Conservation (phyloP, 352 stramenopile species). For the Pythium diclinum region DNA sequence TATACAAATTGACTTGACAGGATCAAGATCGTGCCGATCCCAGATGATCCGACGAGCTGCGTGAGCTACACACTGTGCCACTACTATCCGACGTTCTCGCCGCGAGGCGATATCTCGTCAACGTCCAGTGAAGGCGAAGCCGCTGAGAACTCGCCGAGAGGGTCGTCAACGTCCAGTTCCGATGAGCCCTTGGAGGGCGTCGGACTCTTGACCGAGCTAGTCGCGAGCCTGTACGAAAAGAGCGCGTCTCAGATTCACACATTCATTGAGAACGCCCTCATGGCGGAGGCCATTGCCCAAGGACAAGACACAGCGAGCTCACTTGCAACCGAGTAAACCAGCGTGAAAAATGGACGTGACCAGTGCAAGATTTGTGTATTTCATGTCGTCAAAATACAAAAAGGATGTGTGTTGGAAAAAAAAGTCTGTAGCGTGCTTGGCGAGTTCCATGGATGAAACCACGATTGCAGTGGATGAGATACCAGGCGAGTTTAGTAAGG, state of each 20-base stretch:
- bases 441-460: no score
- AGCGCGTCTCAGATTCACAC: slow-evolving; percentile 27
- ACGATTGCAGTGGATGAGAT: no score
- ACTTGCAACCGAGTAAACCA: no score
- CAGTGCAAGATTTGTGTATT: no score
- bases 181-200: slow-evolving; percentile 19
- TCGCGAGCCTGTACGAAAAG: slow-evolving; percentile 29
- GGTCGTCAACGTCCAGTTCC: neutral
- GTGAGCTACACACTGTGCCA: slow-evolving; percentile 19
- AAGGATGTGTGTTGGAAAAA: no score
- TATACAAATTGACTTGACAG: slow-evolving; percentile 1
- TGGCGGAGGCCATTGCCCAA: slow-evolving; percentile 22
- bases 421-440: no score
- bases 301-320: neutral
- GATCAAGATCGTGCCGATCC: slow-evolving; percentile 19
- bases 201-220: slow-evolving; percentile 34
- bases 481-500: no score
- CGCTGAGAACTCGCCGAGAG: neutral
- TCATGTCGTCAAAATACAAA: no score
- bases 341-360: no score
- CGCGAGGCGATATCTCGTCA: slow-evolving; percentile 5
- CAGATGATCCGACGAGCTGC: slow-evolving; percentile 19
- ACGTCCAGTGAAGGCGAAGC: slow-evolving; percentile 17
- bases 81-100: slow-evolving; percentile 23
- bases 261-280: slow-evolving; percentile 37